Evolutionary conservation across 768 basidiomycete genomes (phyloP).

Genomic region (Naganishia vaughanmartiniae): DNA sequence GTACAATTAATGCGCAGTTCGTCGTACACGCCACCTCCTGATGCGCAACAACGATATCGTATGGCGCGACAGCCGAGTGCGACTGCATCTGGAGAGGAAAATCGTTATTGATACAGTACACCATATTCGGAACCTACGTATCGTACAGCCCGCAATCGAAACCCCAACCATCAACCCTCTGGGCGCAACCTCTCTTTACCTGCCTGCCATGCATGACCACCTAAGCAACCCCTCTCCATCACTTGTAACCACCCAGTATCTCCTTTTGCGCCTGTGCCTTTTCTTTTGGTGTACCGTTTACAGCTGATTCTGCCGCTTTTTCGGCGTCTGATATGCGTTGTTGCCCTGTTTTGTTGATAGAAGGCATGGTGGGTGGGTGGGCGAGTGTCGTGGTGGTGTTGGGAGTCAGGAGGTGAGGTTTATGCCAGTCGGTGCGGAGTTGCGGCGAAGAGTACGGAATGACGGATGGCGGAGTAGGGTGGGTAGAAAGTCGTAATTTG

Average conservation of each 20-base stretch:
- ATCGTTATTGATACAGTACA: not conserved
- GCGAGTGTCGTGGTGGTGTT: not conserved
- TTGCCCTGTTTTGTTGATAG: slow-evolving; percentile 13
- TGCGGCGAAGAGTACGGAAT: not conserved
- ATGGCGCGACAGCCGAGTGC: no score
- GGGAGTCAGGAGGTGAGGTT: not conserved
- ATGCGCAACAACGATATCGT: no score
- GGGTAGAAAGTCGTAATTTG: not conserved
- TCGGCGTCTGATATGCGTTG: slow-evolving; percentile 22
- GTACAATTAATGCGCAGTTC: no score
- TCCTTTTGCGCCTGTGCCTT: slow-evolving; percentile 21
- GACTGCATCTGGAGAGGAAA: no score
- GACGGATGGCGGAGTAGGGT: not conserved
- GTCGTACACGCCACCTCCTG: no score
- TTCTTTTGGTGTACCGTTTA: slow-evolving; percentile 10
- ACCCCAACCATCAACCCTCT: not conserved
- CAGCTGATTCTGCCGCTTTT: slow-evolving; percentile 19
- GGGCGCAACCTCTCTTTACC: not conserved
- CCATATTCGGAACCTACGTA: not conserved
- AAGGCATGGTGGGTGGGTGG: not conserved
- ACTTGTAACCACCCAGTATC: slow-evolving; percentile 3
- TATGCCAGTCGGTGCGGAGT: not conserved
- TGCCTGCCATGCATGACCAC: not conserved
- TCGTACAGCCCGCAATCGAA: not conserved
- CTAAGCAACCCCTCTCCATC: not conserved